Base-by-base conservation (phyloP, 2,329 filamentous ascomycete genomes). In the Cercospora brassicicola region DNA sequence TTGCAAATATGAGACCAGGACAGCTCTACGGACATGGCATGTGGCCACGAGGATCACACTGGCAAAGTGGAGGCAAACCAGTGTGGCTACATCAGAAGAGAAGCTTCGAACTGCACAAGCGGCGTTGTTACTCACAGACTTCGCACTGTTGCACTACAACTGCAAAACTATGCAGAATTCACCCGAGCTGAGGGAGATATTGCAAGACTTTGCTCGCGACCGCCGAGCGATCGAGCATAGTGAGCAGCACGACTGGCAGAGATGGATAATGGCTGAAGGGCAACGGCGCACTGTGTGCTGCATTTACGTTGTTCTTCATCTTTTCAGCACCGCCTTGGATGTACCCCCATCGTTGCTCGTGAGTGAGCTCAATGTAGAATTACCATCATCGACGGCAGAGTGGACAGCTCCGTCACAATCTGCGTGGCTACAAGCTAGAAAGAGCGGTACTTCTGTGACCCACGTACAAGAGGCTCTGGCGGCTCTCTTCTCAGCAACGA, bases 371-470 rank as follows among this genome's bases (percentile, higher is more conserved):
- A 26, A 65, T 31, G 55, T 55, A 13, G 5, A 31, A 11, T 53
- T 65, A 5, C 63, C 63, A 18, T 65, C 48, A 13, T 65, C 63
- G 8, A 65, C 63, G 13, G 53, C 56, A 31, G 63, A 59, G 8
- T 65, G 63, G 63, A 65, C 63, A 18, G 63, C 63, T 13, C n/a
- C 20, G 7, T 59, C 33, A 11, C 33, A 59, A 15, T n/a, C 15
- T 18, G 23, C 20, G 9, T 65, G 55, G 63, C 6, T 31, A 18
- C 36, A 28, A 18, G 62, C 62, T 20, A 55, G 56, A 36, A 31
- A 59, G 15, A 13, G 15, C 18, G 36, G 23, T 15, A 23, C 55
- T 53, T 23, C 55, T 26, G 33, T 26, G 18, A 20, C 39, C 8
- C 10, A 15, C 18, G 39, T 65, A 15, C 63, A 60, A n/a, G 7